Evolutionary conservation across 202 grass and related monocot genomes (phyloP), one percentile per base, ranked within the genome.

Genomic region (Carex sylvatica): DNA sequence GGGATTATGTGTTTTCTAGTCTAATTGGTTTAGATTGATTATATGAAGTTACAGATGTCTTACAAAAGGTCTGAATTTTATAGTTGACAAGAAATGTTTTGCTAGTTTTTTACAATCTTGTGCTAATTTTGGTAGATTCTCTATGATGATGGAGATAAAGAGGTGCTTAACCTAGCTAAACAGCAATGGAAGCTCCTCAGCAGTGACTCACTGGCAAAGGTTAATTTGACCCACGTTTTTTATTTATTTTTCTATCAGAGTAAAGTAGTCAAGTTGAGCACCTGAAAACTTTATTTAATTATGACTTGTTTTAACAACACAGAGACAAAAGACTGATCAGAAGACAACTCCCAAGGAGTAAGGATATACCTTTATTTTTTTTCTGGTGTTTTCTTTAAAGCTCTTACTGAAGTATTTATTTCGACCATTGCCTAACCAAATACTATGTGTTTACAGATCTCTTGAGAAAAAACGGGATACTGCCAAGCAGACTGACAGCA

Each of bases 81-180:
- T 52, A n/a, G 72, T 75, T 30, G 46, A 75, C 71, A 53, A 31
- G 49, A 75, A 54, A 75, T 31, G 71, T 75, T 4, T 49, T 72
- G 14, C 20, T 8, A 33, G 22, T 58, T 77, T 19, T 77, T 77
- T 52, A 59, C 74, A 59, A 56, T 77, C 16, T 19, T 59, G 15
- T 30, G 24, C 24, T 42, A 70, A 19, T 80, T 81, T 22, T 40
- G 58, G 36, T 86, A 99, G 97, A 83, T 99, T 22, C 49, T 88
- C 26, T 99, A 99, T 18, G 79, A 97, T 69, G 97, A 99, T 19
- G 97, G 97, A 82, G 97, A 99, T 78, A 40, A 89, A 65, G 97
- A 99, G 85, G 58, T 94, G 51, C 97, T 99, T 85, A 89, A 91
- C 79, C 78, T 99, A 65, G 74, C 80, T 60, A 99, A 96, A 84